Conservation (phyloP, 2,329 filamentous ascomycete genomes). For the Alternaria burnsii region DNA sequence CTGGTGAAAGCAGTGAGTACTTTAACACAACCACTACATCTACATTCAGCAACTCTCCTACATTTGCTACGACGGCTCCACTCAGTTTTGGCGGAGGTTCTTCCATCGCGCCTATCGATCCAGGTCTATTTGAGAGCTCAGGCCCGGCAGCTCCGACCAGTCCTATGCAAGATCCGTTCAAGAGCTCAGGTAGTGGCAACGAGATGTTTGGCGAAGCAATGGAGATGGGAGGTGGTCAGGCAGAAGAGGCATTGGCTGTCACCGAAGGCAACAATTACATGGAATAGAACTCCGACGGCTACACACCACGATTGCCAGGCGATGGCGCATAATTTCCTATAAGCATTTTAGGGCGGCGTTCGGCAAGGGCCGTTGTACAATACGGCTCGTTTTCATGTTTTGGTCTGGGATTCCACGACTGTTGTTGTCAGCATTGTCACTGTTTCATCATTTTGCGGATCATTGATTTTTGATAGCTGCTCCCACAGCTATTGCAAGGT, state of each 20-base stretch:
- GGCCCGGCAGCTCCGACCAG: slow-evolving; percentile 42
- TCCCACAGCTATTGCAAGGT: neutral
- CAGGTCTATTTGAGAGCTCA: slow-evolving; percentile 48
- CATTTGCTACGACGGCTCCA: slow-evolving; percentile 42
- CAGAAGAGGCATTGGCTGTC: slow-evolving; percentile 49
- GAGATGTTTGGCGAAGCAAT: slow-evolving; percentile 50
- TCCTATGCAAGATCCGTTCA: slow-evolving; percentile 49
- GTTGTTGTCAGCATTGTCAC: slow-evolving; percentile 20
- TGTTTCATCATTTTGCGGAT: slow-evolving; percentile 7
- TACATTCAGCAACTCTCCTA: slow-evolving; percentile 46
- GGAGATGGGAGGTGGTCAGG: slow-evolving; percentile 48
- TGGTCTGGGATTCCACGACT: slow-evolving; percentile 6
- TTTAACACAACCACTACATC: slow-evolving; percentile 40
- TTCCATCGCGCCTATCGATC: slow-evolving; percentile 46
- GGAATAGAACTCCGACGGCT: slow-evolving; percentile 33
- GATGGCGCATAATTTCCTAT: slow-evolving; percentile 12
- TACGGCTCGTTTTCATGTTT: slow-evolving; percentile 3
- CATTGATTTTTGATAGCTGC: neutral
- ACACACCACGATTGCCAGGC: neutral
- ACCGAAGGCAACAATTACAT: slow-evolving; percentile 47
- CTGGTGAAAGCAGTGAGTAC: slow-evolving; percentile 41
- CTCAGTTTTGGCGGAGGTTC: slow-evolving; percentile 41
- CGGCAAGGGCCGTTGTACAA: slow-evolving; percentile 10
- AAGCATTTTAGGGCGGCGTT: slow-evolving; percentile 28
- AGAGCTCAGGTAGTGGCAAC: slow-evolving; percentile 47